phyloP scores from a whole-genome alignment of 768 basidiomycete genomes.

The Tricholoma sp. region DNA sequence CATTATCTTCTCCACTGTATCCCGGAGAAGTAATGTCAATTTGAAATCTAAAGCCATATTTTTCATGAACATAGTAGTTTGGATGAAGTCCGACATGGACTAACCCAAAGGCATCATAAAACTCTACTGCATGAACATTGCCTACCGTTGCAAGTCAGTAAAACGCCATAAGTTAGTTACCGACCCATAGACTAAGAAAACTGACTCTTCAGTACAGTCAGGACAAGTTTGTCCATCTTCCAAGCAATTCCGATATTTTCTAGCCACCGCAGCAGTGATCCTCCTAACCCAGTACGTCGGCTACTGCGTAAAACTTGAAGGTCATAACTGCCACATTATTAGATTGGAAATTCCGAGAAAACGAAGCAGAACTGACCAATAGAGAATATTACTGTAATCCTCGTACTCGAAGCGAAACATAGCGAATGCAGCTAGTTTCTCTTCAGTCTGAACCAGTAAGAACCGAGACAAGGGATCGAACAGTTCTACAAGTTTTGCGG shows the following conservation, averaged over 20 bases:
- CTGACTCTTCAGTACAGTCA: constrained; percentile 75
- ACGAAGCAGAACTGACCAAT: constrained; percentile 48
- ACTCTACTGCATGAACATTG: constrained; percentile 39
- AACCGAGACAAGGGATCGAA: constrained; percentile 60
- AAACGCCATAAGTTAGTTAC: neutral
- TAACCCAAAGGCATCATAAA: constrained; percentile 56
- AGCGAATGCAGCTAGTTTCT: constrained; percentile 33
- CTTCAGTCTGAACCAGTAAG: constrained; percentile 35
- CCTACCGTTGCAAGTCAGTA: constrained; percentile 25
- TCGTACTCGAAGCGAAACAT: constrained; percentile 78
- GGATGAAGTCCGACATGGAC: constrained; percentile 7
- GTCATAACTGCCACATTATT: constrained; percentile 55
- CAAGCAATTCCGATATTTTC: constrained; percentile 44
- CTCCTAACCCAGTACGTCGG: constrained; percentile 57
- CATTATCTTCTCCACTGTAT: constrained; percentile 25
- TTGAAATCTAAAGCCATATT: constrained; percentile 38
- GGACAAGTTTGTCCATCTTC: constrained; percentile 63
- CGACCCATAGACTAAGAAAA: neutral
- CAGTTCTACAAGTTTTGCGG: constrained; percentile 50
- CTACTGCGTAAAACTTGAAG: constrained; percentile 49
- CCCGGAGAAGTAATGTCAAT: constrained; percentile 51
- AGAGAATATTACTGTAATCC: constrained; percentile 51
- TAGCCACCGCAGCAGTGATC: constrained; percentile 44
- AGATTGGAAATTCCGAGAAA: neutral
- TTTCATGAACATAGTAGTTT: neutral